Evolutionary conservation across 208 protist species (phyloP), one percentile per base, ranked within the genome.

Genomic region (Phytomonas francai): DNA sequence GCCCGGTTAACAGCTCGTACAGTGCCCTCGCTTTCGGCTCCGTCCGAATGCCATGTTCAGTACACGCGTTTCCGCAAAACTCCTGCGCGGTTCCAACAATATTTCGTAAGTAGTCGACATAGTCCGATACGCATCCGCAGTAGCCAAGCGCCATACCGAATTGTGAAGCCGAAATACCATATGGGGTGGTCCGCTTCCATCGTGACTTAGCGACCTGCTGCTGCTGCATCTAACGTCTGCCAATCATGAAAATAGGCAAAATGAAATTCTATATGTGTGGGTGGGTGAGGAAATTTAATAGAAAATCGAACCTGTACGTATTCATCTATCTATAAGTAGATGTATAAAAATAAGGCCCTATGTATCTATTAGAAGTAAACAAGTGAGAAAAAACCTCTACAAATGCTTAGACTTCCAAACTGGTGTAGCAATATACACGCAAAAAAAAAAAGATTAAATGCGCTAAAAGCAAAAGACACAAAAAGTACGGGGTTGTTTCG

Each of bases 81-180:
- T 91, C 91, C 27, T 82, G 70, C 65, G 87, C 78, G 0, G 91
- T 94, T 7, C 85, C 85, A 12, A 93, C 85, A 16, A 93, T 61
- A 28, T 91, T 68, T 27, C 86, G 84, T 12, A 82, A 70, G 71
- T 94, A 94, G 51, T 91, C 62, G 22, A 94, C 80, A 73, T 84
- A 96, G 77, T 96, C 88, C 0, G 78, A 84, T 45, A 96, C 68
- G 4, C 81, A 77, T 45, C 91, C 91, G 64, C 76, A 78, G 64
- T 92, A 89, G 16, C 91, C 91, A 12, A 96, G 81, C 0, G 86
- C 88, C 73, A 84, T 85, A 2, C 91, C 91, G 63, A 96, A 93
- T 76, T 96, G 88, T 4, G 91, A 96, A 5, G 91, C 91, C 9
- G 84, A 91, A 0, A 96, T 63, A 16, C 91, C 89, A 72, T 85